Base-by-base conservation (phyloP, 2,329 filamentous ascomycete genomes). In the Myotisia sp. region DNA sequence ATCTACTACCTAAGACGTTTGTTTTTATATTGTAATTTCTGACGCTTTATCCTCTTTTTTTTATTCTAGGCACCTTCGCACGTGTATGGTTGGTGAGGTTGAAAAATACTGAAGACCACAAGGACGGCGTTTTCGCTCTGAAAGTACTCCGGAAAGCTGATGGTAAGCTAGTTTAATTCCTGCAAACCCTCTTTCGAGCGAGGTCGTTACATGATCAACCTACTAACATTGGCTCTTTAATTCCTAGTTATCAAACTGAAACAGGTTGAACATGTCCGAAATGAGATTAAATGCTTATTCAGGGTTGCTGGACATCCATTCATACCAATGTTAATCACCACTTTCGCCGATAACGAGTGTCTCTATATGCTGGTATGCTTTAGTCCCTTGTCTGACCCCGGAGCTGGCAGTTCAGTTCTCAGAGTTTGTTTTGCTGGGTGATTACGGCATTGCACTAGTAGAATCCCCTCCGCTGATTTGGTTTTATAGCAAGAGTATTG, bases 231-330 rank as follows among this genome's bases (percentile, higher is more conserved):
- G 31, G 39, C 34, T 31, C 42, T 22, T 14, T 37, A n/a, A 16
- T 12, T 30, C 21, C 32, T 39, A 65, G 64, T 67, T 34, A 63
- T 67, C 47, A 70, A 72, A 38, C 57, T 77, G 47, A 77, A 78
- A 60, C 74, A 78, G 48, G 71, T 78, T 42, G 74, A 77, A 56
- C 74, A 77, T 56, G 72, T 77, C 30, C 68, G 71, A 43, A 77
- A 76, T 55, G 74, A 78, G 58, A 67, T 72, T 45, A 74, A 71
- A 45, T 67, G 74, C 22, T 66, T 78, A 13, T 67, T 68, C 21
- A 67, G 68, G 23, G 72, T 76, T 24, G 67, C 71, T 21, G 74
- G 71, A 3, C 70, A 77, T 43, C 74, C 74, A 16, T 77, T 77
- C 51, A 76, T 77, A 42, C 77, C 73, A 24, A 74, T 69, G 23